Base-by-base conservation (phyloP, 345 rosid genomes). In the Passiflora organensis region DNA sequence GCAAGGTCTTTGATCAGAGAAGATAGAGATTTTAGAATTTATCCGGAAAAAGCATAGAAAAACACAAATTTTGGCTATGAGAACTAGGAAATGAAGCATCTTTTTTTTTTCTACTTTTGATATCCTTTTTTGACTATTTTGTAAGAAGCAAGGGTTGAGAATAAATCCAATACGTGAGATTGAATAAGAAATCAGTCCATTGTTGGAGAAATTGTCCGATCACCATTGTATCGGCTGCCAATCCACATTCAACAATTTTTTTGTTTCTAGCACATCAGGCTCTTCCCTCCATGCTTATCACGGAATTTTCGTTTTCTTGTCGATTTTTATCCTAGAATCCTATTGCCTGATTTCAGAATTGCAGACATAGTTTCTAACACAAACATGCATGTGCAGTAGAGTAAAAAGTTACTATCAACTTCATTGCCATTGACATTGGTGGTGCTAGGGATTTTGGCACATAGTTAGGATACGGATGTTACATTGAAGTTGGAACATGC, bases 161-260 rank as follows among this genome's bases (percentile, higher is more conserved):
- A 64, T 67, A 62, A 64, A 8, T 28, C 34, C 34, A 36, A 64
- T 55, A 13, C 6, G 22, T 19, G 53, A 61, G 61, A 53, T 51
- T 67, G 66, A 28, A 28, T 47, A 28, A 20, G 6, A 13, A 60
- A 12, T 44, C 56, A 50, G 24, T 52, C 56, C 14, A 21, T 10
- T 25, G 53, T 42, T 48, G 58, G 62, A 37, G 34, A 62, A 58
- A 39, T 28, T 28, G 34, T 3, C 34, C 8, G 34, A 3, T 28
- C 34, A 28, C 34, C 34, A n/a, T n/a, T 28, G 34, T 28, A 28
- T 2, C 34, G 5, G 3, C 34, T 28, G 8, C 34, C 34, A 2
- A 28, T 28, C 8, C 34, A 28, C 34, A 28, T 28, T 8, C 8
- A 28, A 28, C 8, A 28, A 45, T 43, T 19, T 65, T 58, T 43